These are phyloP conservation scores for Liriodendron chinense DNA, from an alignment of 164 flowering plant species.

Conservation along the genomic window DNA sequence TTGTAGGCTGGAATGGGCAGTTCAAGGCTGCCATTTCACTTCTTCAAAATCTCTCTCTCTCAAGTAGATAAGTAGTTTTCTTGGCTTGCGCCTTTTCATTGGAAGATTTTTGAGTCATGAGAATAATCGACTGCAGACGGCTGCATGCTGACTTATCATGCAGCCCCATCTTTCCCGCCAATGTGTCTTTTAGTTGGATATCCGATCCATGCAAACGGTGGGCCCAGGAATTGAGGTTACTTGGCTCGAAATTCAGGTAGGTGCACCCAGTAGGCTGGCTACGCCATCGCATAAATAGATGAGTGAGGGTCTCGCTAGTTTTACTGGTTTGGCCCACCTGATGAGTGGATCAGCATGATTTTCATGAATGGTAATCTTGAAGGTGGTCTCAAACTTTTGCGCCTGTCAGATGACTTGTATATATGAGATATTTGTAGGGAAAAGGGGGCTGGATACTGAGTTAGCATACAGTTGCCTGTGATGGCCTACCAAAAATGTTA, in stretches of 20 bases:
- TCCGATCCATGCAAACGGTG: background rate
- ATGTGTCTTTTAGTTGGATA: background rate
- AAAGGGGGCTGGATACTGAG: no score
- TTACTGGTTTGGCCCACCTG: no score
- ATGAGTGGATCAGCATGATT: no score
- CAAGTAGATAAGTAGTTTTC: background rate
- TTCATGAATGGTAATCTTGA: no score
- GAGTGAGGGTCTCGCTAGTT: no score
- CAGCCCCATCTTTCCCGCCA: background rate
- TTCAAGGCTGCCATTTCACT: conserved; percentile 54
- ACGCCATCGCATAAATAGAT: no score
- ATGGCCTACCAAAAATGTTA: no score
- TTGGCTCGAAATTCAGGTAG: background rate
- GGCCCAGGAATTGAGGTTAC: background rate
- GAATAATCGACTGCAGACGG: background rate
- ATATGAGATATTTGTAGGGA: no score
- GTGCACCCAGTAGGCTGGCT: background rate
- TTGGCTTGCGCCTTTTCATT: background rate
- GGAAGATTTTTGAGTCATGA: background rate
- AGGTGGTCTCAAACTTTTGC: no score
- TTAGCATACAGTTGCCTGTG: no score
- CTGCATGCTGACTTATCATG: background rate
- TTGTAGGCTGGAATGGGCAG: conserved; percentile 35
- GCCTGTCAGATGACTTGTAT: no score
- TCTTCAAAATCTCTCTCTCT: background rate